Conservation (phyloP, 1,139 yeast genomes). For the Pneumocystis jirovecii region DNA sequence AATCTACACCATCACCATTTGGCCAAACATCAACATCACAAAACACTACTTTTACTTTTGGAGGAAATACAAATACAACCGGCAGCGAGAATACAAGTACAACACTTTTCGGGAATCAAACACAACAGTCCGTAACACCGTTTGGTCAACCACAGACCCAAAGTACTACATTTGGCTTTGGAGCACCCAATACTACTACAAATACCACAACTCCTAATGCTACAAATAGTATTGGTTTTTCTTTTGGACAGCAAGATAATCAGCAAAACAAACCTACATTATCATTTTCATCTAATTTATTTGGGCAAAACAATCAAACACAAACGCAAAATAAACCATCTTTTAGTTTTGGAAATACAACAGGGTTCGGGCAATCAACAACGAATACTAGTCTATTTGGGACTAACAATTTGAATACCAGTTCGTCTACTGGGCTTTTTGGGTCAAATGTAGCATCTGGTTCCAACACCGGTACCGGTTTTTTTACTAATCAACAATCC, state of each 20-base stretch:
- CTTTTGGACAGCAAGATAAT: conserved; percentile 20
- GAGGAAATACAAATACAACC: conserved; percentile 8
- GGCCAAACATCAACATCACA: conserved; percentile 4
- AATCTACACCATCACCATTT: conserved; percentile 10
- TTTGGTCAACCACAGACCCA: background rate
- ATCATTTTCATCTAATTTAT: conserved; percentile 2
- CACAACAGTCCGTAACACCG: conserved; percentile 4
- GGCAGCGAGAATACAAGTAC: conserved; percentile 19
- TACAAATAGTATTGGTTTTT: conserved; percentile 16
- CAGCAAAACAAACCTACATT: conserved; percentile 12
- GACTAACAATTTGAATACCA: conserved; percentile 7
- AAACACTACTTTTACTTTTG: background rate
- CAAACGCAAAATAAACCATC: conserved; percentile 23
- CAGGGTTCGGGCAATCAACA: conserved; percentile 4
- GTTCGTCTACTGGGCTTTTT: conserved; percentile 24
- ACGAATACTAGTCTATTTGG: conserved; percentile 17
- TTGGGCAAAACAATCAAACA: conserved; percentile 12
- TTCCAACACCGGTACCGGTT: background rate
- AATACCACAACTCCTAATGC: conserved; percentile 5
- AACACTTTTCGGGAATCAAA: conserved; percentile 18
- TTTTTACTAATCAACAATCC: background rate
- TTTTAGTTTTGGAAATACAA: conserved; percentile 10
- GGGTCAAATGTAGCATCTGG: conserved; percentile 16
- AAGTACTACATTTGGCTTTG: conserved; percentile 21
- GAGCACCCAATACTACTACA: conserved; percentile 14